Conservation (phyloP, 2,329 filamentous ascomycete genomes). For the Arthrobotrys entomopaga region DNA sequence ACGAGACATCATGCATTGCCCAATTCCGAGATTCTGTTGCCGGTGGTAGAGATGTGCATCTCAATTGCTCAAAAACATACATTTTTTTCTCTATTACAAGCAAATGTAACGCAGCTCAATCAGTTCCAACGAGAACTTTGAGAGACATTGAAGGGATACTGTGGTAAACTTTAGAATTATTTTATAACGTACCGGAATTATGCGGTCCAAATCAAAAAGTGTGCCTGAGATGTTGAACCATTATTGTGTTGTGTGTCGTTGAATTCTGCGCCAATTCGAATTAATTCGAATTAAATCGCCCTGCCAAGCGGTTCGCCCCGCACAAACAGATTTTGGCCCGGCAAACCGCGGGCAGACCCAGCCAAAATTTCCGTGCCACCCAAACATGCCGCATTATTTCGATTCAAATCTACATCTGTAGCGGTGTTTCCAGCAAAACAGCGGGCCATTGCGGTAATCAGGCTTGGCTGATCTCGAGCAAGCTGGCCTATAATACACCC, state of each 20-base stretch:
- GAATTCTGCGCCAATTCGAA: conserved; percentile 4
- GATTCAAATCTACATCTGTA: conserved; percentile 30
- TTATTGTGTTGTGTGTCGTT: conserved; percentile 30
- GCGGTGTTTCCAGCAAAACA: conserved; percentile 12
- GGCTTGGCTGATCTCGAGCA: background rate
- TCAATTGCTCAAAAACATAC: too few species aligned
- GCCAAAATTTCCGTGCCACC: conserved; percentile 21
- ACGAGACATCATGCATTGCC: too few species aligned
- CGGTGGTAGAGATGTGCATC: too few species aligned
- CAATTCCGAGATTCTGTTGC: too few species aligned
- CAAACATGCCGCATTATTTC: conserved; percentile 2
- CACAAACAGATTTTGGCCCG: conserved; percentile 14
- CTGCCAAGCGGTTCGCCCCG: conserved; percentile 48
- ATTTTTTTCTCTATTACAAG: background rate
- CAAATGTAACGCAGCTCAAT: background rate
- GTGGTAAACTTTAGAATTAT: conserved; percentile 6
- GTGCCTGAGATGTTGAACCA: conserved; percentile 1
- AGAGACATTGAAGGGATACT: background rate
- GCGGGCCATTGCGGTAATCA: conserved; percentile 17
- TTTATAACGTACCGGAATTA: conserved; percentile 8
- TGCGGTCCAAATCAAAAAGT: conserved; percentile 23
- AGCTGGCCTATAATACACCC: background rate
- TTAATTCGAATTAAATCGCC: conserved; percentile 1
- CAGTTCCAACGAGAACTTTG: background rate
- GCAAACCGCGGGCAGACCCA: conserved; percentile 27